Base-by-base conservation (phyloP, 164 flowering plant species). In the Hamamelis virginiana region DNA sequence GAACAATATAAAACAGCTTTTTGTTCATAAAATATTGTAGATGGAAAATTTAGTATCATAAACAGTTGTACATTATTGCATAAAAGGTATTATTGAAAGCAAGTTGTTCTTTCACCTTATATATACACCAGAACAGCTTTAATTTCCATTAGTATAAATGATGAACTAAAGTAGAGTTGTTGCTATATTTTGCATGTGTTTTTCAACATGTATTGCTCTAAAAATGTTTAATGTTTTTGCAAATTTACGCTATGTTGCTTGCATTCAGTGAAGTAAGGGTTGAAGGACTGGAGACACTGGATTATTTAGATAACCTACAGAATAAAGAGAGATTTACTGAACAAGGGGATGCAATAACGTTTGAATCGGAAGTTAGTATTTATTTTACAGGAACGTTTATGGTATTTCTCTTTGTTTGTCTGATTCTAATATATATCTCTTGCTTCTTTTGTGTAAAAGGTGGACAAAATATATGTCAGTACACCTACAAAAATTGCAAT, bases 301-400 rank as follows among this genome's bases (percentile, higher is more conserved):
- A 68, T 46, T 68, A 68, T 41, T 33, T 68, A 22, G 70, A 68
- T 45, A 58, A 44, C 44, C 50, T 68, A 52, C 62, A 44, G 63
- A 45, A 68, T 22, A 68, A 41, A 26, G 70, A 68, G 64, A 68
- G 70, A 64, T 68, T 60, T 63, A 75, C 78, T 27, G 78, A 75
- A 45, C 78, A 75, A 64, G 78, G 75, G 27, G 78, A 75, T 71
- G 75, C 78, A 12, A 46, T 75, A 26, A 68, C 71, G 15, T 75
- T 75, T 63, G 78, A 75, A 50, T 47, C 58, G 12, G 69, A 61
- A 62, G 67, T 68, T 28, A 0, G 44, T 48, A 38, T 22, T 57
- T 9, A 21, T 14, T 48, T 15, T 55, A 6, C 19, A 48, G 4
- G 9, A 41, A 2, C n/a, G n/a, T 48, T 38, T 38, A 57, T 9